phyloP scores from a whole-genome alignment of 2,329 filamentous ascomycete genomes.

The Penicillium sp. region DNA sequence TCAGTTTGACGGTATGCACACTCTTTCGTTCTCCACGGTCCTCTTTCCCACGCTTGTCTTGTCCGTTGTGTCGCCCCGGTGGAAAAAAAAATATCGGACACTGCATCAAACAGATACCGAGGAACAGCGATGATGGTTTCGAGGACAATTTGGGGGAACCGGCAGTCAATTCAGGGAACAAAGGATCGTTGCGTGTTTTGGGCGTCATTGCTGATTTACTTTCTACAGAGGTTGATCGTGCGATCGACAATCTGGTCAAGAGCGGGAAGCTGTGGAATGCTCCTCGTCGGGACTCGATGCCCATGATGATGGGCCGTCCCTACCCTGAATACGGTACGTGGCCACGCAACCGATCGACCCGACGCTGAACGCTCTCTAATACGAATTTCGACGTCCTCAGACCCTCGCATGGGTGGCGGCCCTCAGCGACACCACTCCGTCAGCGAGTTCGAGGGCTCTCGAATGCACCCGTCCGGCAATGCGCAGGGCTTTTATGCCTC shows the following conservation, averaged over 20 bases:
- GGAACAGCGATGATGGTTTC: neutral
- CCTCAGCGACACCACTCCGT: conserved; percentile 78
- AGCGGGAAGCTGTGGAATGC: conserved; percentile 85
- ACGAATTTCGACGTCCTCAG: conserved; percentile 45
- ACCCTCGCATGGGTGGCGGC: conserved; percentile 65
- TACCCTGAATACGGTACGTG: conserved; percentile 61
- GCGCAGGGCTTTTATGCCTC: conserved; percentile 91
- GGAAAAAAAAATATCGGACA: neutral
- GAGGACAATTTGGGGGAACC: neutral
- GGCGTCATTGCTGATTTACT: conserved; percentile 23
- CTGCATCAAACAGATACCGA: neutral
- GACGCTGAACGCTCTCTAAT: conserved; percentile 22
- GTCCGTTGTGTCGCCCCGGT: neutral
- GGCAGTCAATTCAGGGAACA: neutral
- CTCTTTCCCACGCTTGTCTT: neutral
- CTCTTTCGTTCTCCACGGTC: neutral
- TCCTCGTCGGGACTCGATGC: conserved; percentile 76
- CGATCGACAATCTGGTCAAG: conserved; percentile 92
- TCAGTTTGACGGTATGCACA: conserved; percentile 79
- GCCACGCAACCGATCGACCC: conserved; percentile 26
- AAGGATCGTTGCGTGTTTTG: neutral
- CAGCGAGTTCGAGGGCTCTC: conserved; percentile 76
- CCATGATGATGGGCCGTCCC: conserved; percentile 59
- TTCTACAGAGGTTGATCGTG: conserved; percentile 82
- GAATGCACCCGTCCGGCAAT: conserved; percentile 71